Base-by-base conservation (phyloP, 1,139 yeast genomes). In the Ogataea hybrid region DNA sequence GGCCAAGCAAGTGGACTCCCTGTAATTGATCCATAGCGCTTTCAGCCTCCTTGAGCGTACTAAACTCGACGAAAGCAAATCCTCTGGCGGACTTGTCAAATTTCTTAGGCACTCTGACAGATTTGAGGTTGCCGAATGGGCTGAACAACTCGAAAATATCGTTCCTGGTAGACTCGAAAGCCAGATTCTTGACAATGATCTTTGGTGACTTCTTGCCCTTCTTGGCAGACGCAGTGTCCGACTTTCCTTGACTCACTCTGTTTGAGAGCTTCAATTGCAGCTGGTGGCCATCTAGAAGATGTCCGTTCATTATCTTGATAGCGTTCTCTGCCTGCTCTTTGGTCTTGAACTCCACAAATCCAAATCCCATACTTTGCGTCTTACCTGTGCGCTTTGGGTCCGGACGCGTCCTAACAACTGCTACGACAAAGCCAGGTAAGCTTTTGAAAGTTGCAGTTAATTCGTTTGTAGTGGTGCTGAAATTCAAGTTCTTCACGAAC, bases 71-170 rank as follows among this genome's bases (percentile, higher is more conserved):
- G 64, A 92, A 92, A 0, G 98, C 98, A 70, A 92, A 92, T 61
- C 99, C 99, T 63, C 98, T 80, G 12, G 97, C 95, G 27, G 90
- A 78, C 62, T 84, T 85, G 72, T 92, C 95, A 70, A 90, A 89
- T 64, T 94, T 94, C 76, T 85, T 85, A 22, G 99, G 99, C 39
- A 92, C 92, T 62, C 98, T 83, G 35, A 90, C 96, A 2, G 97
- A 85, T 58, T 90, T 88, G 58, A 92, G 72, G 65, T 87, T 90
- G 46, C 98, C 99, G 69, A 90, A 92, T 2, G 96, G 83, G 42
- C 90, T 92, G 67, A 92, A 89, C 50, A 92, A 70, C 61, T 89
- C 95, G 61, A 86, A 81, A 31, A 92, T 80, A 60, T 94, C 98
- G 62, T 87, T 84, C 67, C 96, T 80, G 10, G 95, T 77, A 20